Evolutionary conservation across 2,329 filamentous ascomycete species (phyloP).

Genomic region (Fusarium cicatricum): DNA sequence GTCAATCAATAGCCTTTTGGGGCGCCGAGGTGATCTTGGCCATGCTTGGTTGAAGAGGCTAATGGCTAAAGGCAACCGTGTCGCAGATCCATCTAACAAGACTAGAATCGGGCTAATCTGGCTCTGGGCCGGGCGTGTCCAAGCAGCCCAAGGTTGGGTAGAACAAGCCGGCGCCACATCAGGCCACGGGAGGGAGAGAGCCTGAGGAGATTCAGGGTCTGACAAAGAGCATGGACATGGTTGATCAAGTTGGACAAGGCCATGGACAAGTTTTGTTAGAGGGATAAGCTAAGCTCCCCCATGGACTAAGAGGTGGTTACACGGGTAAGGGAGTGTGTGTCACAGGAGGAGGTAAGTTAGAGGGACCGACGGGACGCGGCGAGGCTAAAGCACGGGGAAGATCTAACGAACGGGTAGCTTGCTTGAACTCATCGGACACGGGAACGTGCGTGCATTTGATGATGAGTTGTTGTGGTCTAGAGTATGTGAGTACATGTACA

Average conservation of each 20-base stretch:
- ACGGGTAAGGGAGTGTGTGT: constrained; percentile 12
- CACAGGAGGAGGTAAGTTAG: constrained; percentile 10
- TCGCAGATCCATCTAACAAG: constrained; percentile 18
- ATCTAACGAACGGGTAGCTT: constrained; percentile 42
- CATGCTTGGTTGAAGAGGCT: not conserved
- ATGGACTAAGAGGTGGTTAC: not conserved
- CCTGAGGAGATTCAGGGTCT: constrained; percentile 6
- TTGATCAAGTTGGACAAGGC: no score
- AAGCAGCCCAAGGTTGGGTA: constrained; percentile 13
- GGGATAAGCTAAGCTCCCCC: no score
- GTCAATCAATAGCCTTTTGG: constrained; percentile 11
- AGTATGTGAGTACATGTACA: no score
- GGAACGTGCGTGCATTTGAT: constrained; percentile 37
- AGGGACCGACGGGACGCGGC: constrained; percentile 22
- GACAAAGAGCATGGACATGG: not conserved
- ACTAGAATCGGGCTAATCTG: not conserved
- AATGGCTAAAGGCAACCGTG: not conserved
- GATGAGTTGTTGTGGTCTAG: constrained; percentile 20
- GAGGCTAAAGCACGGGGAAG: constrained; percentile 27
- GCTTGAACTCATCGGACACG: constrained; percentile 43
- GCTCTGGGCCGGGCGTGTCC: not conserved
- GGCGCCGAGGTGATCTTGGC: constrained; percentile 6
- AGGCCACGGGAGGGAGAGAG: constrained; percentile 18
- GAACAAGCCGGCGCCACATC: constrained; percentile 24
- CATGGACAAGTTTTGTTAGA: no score